phyloP scores from a whole-genome alignment of 2,329 filamentous ascomycete genomes.

The Geosmithia flava region DNA sequence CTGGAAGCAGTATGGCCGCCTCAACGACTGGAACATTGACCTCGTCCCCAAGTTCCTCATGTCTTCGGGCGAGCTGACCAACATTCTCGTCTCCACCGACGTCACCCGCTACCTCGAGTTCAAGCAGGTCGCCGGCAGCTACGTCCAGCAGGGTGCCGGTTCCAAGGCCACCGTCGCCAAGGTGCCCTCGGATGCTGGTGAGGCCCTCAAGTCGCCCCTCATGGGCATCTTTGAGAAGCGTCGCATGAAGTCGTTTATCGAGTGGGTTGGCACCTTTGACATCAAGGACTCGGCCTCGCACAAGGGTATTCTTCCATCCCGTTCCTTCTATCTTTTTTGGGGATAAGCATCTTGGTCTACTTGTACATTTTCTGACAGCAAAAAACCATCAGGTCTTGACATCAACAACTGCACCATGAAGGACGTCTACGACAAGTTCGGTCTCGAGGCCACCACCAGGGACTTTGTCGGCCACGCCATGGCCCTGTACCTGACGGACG shows the following conservation, averaged over 20 bases:
- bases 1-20: constrained; percentile 94
- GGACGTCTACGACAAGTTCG: constrained; percentile 98
- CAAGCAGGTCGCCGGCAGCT: constrained; percentile 91
- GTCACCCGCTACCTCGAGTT: constrained; percentile 83
- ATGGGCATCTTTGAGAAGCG: constrained; percentile 99
- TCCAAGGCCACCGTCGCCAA: constrained; percentile 86
- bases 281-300: constrained; percentile 71
- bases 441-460: constrained; percentile 75
- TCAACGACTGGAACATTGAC: constrained; percentile 99
- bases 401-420: constrained; percentile 77
- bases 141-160: constrained; percentile 79
- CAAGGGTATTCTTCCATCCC: constrained; percentile 53
- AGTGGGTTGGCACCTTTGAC: constrained; percentile 87
- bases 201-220: constrained; percentile 82
- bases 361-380: too few species aligned
- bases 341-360: too few species aligned
- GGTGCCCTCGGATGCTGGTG: constrained; percentile 83
- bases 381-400: constrained; percentile 52
- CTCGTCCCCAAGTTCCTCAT: constrained; percentile 97
- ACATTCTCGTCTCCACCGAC: constrained; percentile 95
- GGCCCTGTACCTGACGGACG: constrained; percentile 87
- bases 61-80: constrained; percentile 96
- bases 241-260: constrained; percentile 89
- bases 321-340: neutral
- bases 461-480: constrained; percentile 98